A percentile compares a stretch with the other conserved stretches of the same genome.
Conservation (phyloP, 192 early-diverging fungal genomes). For the Podila clonocystis region DNA sequence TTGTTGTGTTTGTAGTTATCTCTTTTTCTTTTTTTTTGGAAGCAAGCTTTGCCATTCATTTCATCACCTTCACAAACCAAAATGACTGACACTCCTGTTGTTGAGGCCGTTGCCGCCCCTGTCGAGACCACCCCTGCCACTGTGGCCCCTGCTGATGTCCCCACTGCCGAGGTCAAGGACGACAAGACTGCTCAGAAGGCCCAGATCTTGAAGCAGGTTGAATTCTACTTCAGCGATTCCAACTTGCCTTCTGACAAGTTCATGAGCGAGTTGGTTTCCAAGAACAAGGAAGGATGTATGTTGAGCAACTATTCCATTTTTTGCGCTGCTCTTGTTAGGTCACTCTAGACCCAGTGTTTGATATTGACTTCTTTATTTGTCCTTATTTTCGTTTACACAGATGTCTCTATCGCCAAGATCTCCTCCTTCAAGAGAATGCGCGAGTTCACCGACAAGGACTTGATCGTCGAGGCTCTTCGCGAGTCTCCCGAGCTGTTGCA, state of each 20-base stretch:
- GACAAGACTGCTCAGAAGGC: conserved; percentile 32
- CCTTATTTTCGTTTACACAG: conserved; percentile 9
- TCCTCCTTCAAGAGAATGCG: conserved; percentile 69
- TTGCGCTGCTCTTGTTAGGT: too few relatives aligned
- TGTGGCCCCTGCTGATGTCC: neutral
- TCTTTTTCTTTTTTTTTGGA: neutral
- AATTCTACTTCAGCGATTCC: conserved; percentile 71
- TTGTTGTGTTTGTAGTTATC: neutral
- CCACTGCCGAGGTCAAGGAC: conserved; percentile 2
- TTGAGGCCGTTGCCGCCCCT: neutral
- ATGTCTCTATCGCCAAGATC: conserved; percentile 59
- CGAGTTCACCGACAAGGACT: conserved; percentile 49
- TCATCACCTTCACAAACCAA: conserved; percentile 1
- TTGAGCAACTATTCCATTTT: neutral
- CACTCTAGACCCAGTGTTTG: too few relatives aligned
- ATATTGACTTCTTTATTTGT: too few relatives aligned
- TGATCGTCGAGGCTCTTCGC: conserved; percentile 63
- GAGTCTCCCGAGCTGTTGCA: conserved; percentile 63
- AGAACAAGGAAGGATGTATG: conserved; percentile 62
- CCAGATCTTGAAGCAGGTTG: conserved; percentile 69
- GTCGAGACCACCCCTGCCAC: neutral
- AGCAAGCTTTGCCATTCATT: neutral
- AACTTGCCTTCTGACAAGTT: conserved; percentile 69
- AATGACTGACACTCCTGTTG: conserved; percentile 1
- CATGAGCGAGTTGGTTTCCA: conserved; percentile 53